Percentiles rank a stretch among this genome's conserved stretches.
phyloP scores from a whole-genome alignment of 768 basidiomycete species.

The Suillus alpinus region DNA sequence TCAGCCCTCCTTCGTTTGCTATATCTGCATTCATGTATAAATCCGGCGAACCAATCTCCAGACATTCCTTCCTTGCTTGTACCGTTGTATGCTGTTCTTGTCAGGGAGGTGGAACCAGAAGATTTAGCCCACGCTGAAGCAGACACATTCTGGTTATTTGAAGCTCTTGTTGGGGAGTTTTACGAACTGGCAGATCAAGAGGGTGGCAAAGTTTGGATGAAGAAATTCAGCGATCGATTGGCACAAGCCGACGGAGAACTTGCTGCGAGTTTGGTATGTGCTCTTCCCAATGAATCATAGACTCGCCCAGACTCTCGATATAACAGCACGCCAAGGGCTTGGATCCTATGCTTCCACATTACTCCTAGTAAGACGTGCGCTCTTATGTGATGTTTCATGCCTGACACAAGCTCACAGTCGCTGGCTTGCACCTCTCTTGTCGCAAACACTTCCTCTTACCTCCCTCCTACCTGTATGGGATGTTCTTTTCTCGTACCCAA shows the following conservation, averaged over 20 bases:
- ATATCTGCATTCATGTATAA: conserved; percentile 67
- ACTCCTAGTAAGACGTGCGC: conserved; percentile 61
- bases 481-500: conserved; percentile 58
- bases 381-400: background rate
- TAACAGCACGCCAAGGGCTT: conserved; percentile 59
- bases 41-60: conserved; percentile 68
- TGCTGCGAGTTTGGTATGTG: conserved; percentile 51
- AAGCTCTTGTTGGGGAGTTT: conserved; percentile 70
- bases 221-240: conserved; percentile 56
- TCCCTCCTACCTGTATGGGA: conserved; percentile 69
- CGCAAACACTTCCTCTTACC: conserved; percentile 67
- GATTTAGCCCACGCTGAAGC: conserved; percentile 71
- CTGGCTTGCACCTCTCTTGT: conserved; percentile 70
- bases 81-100: conserved; percentile 61
- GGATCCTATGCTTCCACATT: conserved; percentile 72
- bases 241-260: conserved; percentile 65
- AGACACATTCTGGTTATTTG: conserved; percentile 81
- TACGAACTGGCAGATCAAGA: conserved; percentile 72
- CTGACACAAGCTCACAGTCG: conserved; percentile 41
- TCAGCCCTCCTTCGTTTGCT: conserved; percentile 67
- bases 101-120: conserved; percentile 57
- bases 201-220: conserved; percentile 59
- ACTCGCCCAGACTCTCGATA: background rate
- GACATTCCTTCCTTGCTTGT: conserved; percentile 69
- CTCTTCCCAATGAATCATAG: background rate